phyloP scores from a whole-genome alignment of 805 yeast species.

The Kodamaea sagamina region DNA sequence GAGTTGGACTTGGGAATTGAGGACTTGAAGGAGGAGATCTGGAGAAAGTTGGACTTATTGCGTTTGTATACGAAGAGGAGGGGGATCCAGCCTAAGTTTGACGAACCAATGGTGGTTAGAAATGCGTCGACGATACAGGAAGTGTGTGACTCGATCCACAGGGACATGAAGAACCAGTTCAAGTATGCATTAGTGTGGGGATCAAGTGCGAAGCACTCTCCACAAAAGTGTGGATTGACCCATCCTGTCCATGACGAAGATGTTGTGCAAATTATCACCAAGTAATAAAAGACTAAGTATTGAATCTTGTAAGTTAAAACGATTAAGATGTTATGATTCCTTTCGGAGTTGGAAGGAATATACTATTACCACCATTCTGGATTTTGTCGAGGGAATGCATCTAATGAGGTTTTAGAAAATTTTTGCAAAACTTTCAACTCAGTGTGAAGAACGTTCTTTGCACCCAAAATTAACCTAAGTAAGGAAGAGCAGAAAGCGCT shows the following conservation, averaged over 20 bases:
- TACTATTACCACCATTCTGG: too few relatives aligned
- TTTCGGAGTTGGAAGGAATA: too few relatives aligned
- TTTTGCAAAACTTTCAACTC: too few relatives aligned
- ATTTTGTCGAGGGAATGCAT: too few relatives aligned
- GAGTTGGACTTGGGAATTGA: conserved; percentile 82
- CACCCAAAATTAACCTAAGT: too few relatives aligned
- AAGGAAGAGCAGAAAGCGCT: too few relatives aligned
- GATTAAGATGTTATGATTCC: too few relatives aligned
- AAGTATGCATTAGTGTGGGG: conserved; percentile 98
- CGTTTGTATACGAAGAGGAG: conserved; percentile 87
- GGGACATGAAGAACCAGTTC: conserved; percentile 89
- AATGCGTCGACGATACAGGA: conserved; percentile 75
- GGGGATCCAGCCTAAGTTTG: conserved; percentile 77
- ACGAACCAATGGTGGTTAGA: conserved; percentile 90
- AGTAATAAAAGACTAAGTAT: too few relatives aligned
- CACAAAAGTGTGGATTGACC: conserved; percentile 90
- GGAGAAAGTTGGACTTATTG: conserved; percentile 81
- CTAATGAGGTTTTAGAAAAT: too few relatives aligned
- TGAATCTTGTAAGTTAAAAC: too few relatives aligned
- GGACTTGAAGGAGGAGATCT: conserved; percentile 88
- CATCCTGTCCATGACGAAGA: conserved; percentile 91
- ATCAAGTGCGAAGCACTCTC: conserved; percentile 88
- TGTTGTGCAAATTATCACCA: conserved; percentile 87
- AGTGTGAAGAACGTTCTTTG: too few relatives aligned
- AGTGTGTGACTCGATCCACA: conserved; percentile 88